Percentiles rank a stretch among this genome's conserved stretches.
phyloP scores from a whole-genome alignment of 371 early-diverging fungal genomes.

The Mortierella sp. region DNA sequence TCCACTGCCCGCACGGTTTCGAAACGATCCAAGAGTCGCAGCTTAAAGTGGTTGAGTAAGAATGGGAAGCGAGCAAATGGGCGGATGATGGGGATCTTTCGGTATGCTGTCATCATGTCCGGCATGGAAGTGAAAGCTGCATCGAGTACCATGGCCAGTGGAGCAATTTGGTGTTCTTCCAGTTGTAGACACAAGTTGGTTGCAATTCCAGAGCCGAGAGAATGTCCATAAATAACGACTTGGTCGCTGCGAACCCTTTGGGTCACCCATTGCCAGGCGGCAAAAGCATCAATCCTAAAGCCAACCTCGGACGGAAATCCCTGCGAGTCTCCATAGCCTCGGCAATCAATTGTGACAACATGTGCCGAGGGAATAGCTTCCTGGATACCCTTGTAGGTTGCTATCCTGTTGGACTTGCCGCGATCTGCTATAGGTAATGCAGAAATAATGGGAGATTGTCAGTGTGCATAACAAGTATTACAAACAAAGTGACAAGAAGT shows the following conservation, averaged over 20 bases:
- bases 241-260: conserved; percentile 29
- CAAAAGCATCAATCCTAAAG: conserved; percentile 39
- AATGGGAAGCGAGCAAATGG: conserved; percentile 44
- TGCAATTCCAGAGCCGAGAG: conserved; percentile 47
- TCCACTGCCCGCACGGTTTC: conserved; percentile 48
- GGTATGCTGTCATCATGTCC: conserved; percentile 49
- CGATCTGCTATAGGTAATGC: conserved; percentile 24
- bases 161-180: conserved; percentile 39
- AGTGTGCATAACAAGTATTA: too few species aligned
- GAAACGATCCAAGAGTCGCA: conserved; percentile 42
- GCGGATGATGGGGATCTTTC: conserved; percentile 34
- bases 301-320: conserved; percentile 50
- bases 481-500: too few species aligned
- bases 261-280: conserved; percentile 47
- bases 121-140: conserved; percentile 51
- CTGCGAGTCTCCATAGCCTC: conserved; percentile 54
- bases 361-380: conserved; percentile 43
- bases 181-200: conserved; percentile 42
- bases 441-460: not conserved
- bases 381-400: conserved; percentile 46
- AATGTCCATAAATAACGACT: conserved; percentile 50
- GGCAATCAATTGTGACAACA: conserved; percentile 48
- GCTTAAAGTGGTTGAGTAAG: conserved; percentile 43
- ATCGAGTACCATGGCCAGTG: conserved; percentile 43
- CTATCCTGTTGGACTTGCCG: conserved; percentile 38